phyloP scores from a whole-genome alignment of 441 rosid species.

The Jatropha multifida region DNA sequence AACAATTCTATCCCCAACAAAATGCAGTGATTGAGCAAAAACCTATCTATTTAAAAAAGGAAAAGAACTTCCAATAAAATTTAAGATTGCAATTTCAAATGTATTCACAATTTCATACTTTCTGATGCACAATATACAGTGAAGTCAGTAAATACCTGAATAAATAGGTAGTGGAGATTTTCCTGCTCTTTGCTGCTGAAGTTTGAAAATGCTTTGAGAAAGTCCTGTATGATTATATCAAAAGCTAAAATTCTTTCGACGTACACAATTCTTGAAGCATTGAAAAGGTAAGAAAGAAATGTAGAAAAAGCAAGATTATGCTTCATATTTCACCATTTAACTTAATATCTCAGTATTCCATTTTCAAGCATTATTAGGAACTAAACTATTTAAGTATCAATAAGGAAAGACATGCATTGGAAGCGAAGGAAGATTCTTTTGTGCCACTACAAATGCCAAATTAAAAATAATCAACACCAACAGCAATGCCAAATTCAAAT shows the following conservation, averaged over 20 bases:
- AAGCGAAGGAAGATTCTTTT: neutral
- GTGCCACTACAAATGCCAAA: neutral
- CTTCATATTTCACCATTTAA: neutral
- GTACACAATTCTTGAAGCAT: neutral
- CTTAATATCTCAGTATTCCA: neutral
- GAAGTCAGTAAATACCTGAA: constrained; percentile 37
- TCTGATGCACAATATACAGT: neutral
- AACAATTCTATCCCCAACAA: neutral
- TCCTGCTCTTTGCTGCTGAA: constrained; percentile 40
- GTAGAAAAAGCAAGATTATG: neutral
- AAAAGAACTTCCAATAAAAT: neutral
- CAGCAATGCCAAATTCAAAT: neutral
- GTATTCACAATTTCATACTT: neutral
- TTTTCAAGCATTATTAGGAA: neutral
- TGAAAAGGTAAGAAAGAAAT: neutral
- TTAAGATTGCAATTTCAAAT: no score
- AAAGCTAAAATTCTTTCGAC: constrained; percentile 3
- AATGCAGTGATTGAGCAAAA: neutral
- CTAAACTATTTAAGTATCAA: neutral
- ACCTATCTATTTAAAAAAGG: neutral
- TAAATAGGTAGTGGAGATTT: constrained; percentile 42
- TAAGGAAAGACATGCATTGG: neutral
- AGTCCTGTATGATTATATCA: constrained; percentile 32
- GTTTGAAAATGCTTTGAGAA: constrained; percentile 41
- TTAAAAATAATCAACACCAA: neutral